Base-by-base conservation (phyloP, 208 protist genomes). In the Trypanosoma brucei region DNA sequence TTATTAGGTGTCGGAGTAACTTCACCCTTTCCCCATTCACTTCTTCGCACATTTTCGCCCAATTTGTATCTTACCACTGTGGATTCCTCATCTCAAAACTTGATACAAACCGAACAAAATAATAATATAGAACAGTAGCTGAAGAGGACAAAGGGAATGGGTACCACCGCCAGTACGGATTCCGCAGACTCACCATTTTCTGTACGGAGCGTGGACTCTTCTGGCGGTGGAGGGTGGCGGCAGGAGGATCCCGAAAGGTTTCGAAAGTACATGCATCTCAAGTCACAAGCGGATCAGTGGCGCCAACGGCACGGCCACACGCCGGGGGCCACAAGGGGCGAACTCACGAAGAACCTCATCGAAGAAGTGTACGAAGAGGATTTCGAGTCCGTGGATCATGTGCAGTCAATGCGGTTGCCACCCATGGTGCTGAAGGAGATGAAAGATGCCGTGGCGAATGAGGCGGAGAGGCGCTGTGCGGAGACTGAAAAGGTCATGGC, bases 401-500 rank as follows among this genome's bases (percentile, higher is more conserved):
- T 81, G 13, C 82, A 90, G 67, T 75, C 87, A 4, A 55, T 88
- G 65, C 87, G 87, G 9, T 77, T 93, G 54, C 87, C 87, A 3
- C 75, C 79, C 33, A 78, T 81, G 51, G 82, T 91, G 6, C 53
- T 76, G 38, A 74, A 77, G 72, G 78, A 91, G 63, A 61, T 93
- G 48, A 60, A 81, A 55, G 76, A 75, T 68, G 70, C 82, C 7
- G 72, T 87, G 0, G 70, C 62, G 3, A 62, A 53, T 9, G 82
- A 91, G 78, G 72, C 76, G 40, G 79, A 89, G 70, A 79, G 87
- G 9, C 82, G 78, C 14, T 93, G 87, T 66, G 58, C 73, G 3
- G 87, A 91, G 54, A 54, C 62, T 35, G 87, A 93, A 53, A 93
- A 93, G 70, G 82, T 62, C 34, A 91, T 93, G 83, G 81, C 83